Base-by-base conservation (phyloP, 179 eudicot genomes). In the Sideroxylon spinosum region DNA sequence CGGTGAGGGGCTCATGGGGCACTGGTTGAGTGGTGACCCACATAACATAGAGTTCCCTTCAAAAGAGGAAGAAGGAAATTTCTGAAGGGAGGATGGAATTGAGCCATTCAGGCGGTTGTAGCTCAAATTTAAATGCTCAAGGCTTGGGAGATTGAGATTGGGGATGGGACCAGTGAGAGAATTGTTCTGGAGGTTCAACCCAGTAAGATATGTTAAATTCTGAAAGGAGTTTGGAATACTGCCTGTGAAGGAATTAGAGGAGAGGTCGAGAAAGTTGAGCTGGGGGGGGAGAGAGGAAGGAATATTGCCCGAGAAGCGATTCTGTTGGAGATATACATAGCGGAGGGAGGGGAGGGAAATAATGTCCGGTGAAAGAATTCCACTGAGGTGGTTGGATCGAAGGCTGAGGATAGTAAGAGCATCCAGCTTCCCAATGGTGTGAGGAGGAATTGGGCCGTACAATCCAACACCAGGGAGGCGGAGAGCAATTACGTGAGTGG, bases 381-480 rank as follows among this genome's bases (percentile, higher is more conserved):
- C 98, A 25, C 71, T 85, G 26, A 94, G 89, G 76, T 28, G 78
- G 80, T 94, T 94, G 19, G 91, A 88, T 60, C 91, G 87, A 28
- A 94, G 93, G 84, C 98, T 94, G 75, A 94, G 90, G 77, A 77
- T 79, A 13, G 50, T 28, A 23, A 94, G 93, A 20, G 87, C 82
- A 49, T 85, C 86, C 66, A 94, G 78, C 65, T 87, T 88, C 26
- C 91, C 91, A 26, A 94, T 75, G 20, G 95, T 92, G 78, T 88
- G 86, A 19, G 74, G 71, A 14, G 98, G 98, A 68, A 94, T 86
- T 12, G 86, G 87, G 64, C 98, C 98, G 66, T 32, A 73, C 7
- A 94, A 87, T 62, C 97, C 98, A 55, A 84, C 82, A 74, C 90
- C 98, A n/a, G 98, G 98, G 46, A 94, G 89, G 28, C 92, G 91